Conservation (phyloP, 164 flowering plant species). For the Paratinospora sagittata region DNA sequence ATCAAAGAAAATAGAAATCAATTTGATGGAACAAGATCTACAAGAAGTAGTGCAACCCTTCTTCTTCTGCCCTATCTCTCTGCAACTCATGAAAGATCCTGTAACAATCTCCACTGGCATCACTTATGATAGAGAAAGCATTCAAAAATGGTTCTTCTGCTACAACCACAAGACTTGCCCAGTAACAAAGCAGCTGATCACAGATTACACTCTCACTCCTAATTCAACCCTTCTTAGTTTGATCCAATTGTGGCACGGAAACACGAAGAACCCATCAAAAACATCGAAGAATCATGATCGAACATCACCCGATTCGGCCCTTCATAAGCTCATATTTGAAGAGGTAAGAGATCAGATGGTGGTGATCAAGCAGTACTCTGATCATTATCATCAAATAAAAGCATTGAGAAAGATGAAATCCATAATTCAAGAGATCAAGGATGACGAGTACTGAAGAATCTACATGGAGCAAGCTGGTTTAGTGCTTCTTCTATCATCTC, state of each 20-base stretch:
- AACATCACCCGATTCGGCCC: background rate
- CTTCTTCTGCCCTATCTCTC: constrained; percentile 68
- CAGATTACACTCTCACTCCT: constrained; percentile 41
- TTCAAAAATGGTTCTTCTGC: constrained; percentile 51
- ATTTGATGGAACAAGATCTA: constrained; percentile 17
- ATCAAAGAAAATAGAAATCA: constrained; percentile 25
- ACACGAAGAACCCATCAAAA: constrained; percentile 17
- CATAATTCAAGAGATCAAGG: constrained; percentile 34
- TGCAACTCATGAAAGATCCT: constrained; percentile 69
- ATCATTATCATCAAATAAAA: constrained; percentile 9
- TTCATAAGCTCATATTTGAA: constrained; percentile 27
- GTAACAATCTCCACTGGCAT: constrained; percentile 62
- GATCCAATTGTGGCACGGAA: constrained; percentile 57
- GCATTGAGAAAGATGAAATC: constrained; percentile 40
- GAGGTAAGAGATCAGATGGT: constrained; percentile 20
- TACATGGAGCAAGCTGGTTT: constrained; percentile 45
- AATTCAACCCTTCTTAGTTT: constrained; percentile 65
- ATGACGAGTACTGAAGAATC: constrained; percentile 21
- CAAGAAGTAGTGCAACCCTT: constrained; percentile 41
- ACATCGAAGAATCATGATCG: constrained; percentile 21
- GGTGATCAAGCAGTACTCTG: too few species aligned
- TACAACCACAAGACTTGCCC: constrained; percentile 53
- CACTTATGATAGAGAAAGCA: constrained; percentile 66
- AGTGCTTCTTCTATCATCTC: constrained; percentile 34
- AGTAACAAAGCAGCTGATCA: constrained; percentile 35